These are phyloP conservation scores for Moesziomyces globuligerus DNA, from an alignment of 1,284 basidiomycete species.

Conservation along the genomic window DNA sequence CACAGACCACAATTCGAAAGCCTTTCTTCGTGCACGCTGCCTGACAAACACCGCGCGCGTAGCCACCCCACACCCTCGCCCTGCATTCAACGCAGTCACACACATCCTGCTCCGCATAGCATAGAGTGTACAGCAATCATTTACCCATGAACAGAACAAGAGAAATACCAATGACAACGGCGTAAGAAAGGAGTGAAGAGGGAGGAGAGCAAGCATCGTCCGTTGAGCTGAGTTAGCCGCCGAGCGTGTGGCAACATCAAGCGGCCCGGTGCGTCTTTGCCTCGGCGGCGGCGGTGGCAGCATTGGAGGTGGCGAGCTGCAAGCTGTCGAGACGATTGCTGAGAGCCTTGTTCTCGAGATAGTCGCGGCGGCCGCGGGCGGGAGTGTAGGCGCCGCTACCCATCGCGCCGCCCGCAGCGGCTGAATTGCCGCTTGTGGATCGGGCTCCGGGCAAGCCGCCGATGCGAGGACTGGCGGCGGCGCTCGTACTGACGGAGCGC, in stretches of 20 bases:
- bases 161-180: background rate
- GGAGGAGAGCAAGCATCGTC: conserved; percentile 6
- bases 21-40: too few relatives aligned
- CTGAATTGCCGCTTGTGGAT: conserved; percentile 10
- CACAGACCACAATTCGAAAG: too few relatives aligned
- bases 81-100: too few relatives aligned
- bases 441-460: conserved; percentile 4
- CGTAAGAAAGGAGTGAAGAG: background rate
- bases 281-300: conserved; percentile 13
- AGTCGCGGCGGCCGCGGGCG: conserved; percentile 28
- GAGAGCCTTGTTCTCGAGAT: conserved; percentile 42
- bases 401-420: background rate
- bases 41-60: too few relatives aligned
- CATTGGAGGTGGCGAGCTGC: conserved; percentile 21
- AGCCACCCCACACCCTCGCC: too few relatives aligned
- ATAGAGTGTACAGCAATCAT: too few relatives aligned
- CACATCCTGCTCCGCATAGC: too few relatives aligned
- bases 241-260: background rate
- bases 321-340: conserved; percentile 46
- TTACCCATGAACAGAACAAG: too few relatives aligned
- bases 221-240: background rate
- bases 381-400: conserved; percentile 27
- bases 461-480: conserved; percentile 32
- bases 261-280: conserved; percentile 21
- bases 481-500: conserved; percentile 37